Evolutionary conservation across 345 rosid species (phyloP).

Genomic region (Melaleuca quinquenervia): DNA sequence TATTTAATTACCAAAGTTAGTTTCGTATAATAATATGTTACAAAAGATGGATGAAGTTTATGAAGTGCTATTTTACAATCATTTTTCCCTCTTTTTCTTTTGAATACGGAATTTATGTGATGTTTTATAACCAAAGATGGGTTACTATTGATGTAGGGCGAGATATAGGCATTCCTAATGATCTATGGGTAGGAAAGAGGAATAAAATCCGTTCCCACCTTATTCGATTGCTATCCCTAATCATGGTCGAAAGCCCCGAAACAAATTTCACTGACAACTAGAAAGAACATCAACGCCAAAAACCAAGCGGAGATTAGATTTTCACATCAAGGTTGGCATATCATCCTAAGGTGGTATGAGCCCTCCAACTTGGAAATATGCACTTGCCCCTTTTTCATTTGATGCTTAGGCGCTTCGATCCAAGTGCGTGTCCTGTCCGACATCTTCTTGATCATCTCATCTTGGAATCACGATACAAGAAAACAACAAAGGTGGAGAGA

Average conservation of each 20-base stretch:
- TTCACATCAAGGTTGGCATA: not conserved
- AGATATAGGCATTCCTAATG: not conserved
- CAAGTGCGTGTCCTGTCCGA: not conserved
- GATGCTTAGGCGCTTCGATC: not conserved
- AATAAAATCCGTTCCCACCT: not conserved
- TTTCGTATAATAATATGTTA: too few species aligned
- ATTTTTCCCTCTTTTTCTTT: too few species aligned
- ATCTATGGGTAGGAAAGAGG: not conserved
- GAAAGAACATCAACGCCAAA: not conserved
- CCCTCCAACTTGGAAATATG: not conserved
- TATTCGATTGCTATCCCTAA: not conserved
- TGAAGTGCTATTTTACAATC: not conserved
- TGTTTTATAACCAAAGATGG: too few species aligned
- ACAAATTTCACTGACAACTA: not conserved
- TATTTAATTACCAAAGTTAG: too few species aligned
- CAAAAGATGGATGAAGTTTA: too few species aligned
- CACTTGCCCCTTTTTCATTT: not conserved
- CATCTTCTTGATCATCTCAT: not conserved
- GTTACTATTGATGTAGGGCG: too few species aligned
- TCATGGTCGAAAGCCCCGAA: not conserved
- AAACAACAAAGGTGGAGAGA: not conserved
- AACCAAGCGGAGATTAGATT: not conserved
- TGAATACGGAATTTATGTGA: too few species aligned
- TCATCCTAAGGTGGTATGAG: not conserved
- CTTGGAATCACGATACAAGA: not conserved